These are phyloP conservation scores for Pinus albicaulis DNA, from an alignment of 75 land plant species.

Conservation along the genomic window DNA sequence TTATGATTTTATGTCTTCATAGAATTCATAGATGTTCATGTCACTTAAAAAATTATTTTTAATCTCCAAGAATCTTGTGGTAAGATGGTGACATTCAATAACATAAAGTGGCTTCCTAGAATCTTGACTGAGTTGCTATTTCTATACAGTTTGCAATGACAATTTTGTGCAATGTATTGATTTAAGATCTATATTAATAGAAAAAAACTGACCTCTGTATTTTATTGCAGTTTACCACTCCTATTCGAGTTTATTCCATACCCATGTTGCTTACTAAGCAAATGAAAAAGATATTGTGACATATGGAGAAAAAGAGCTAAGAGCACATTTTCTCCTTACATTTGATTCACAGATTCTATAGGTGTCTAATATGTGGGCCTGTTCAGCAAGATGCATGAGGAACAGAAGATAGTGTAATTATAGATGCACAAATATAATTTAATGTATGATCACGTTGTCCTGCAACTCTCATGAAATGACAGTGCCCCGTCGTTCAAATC, in stretches of 20 bases:
- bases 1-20: neutral
- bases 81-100: neutral
- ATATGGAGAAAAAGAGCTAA: neutral
- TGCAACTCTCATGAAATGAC: no score
- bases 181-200: neutral
- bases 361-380: no score
- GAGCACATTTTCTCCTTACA: neutral
- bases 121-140: neutral
- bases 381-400: no score
- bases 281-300: neutral
- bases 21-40: neutral
- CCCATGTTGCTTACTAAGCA: neutral
- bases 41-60: neutral
- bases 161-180: neutral
- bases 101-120: neutral
- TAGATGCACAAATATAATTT: no score
- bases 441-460: no score
- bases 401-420: no score
- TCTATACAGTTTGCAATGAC: neutral
- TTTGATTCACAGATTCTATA: neutral
- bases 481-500: no score
- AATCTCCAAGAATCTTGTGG: neutral
- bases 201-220: neutral
- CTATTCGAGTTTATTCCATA: neutral
- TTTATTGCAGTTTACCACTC: neutral